Base-by-base conservation (phyloP, 169 alveolate species). In the Plasmodium falciparum region DNA sequence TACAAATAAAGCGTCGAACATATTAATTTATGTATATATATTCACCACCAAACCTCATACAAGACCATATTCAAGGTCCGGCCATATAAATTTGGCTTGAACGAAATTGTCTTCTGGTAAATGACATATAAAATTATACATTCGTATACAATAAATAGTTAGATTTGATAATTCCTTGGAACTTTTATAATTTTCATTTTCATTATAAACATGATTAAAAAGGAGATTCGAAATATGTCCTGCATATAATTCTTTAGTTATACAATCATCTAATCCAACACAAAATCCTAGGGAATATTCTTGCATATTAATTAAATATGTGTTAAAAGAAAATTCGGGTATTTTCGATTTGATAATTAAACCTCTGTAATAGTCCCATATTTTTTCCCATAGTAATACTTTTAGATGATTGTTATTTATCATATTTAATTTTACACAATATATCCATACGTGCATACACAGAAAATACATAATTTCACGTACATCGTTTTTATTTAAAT, bases 371-470 rank as follows among this genome's bases (percentile, higher is more conserved):
- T 67, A 80, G 45, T 80, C 90, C 90, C 90, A 80, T 80, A 80
- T 80, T 15, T 67, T 67, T 80, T 80, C 90, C 83, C 78, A 80
- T 71, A 80, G 29, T 52, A 80, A 72, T 39, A 80, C 52, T 49
- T 80, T 80, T 33, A 80, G 54, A 54, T 67, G 52, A 7, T 59
- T 71, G 70, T 80, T 66, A 67, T 80, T 80, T 72, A 80, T 52
- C 62, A 47, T 33, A 47, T 80, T 80, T 80, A 80, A 66, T 26
- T 62, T 80, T 26, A 74, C 83, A 47, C 83, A 80, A 69, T 80
- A 80, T 50, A 80, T 80, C 90, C 90, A 80, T n/a, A 80, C 90
- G n/a, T 80, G 90, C 43, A 80, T 61, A 69, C 90, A 80, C 43
- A 80, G 58, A 61, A 80, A 80, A 26, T 80, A 80, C 75, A 80